Percentiles rank a stretch among this genome's conserved stretches.
phyloP scores from a whole-genome alignment of 2,329 filamentous ascomycete genomes.

The Aspergillus vadensis region DNA sequence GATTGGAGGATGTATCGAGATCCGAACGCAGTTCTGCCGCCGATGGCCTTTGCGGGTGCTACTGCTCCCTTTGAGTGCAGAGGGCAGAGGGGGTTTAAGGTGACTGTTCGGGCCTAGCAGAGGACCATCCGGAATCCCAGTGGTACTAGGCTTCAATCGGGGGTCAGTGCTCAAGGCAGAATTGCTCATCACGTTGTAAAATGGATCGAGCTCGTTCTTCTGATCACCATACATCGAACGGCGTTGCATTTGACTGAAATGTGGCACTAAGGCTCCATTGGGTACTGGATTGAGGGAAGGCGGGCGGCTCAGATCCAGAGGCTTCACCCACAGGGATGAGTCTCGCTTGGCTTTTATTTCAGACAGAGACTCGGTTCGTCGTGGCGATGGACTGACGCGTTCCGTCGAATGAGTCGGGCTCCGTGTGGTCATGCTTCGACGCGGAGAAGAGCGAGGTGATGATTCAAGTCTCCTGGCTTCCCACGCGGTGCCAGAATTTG shows the following conservation, averaged over 20 bases:
- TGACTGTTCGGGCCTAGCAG: slow-evolving; percentile 27
- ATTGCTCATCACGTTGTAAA: slow-evolving; percentile 24
- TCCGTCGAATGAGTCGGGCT: slow-evolving; percentile 30
- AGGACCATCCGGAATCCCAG: slow-evolving; percentile 23
- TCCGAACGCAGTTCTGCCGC: slow-evolving; percentile 48
- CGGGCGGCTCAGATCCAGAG: slow-evolving; percentile 19
- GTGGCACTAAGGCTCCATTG: slow-evolving; percentile 20
- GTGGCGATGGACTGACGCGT: slow-evolving; percentile 27
- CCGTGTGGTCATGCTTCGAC: slow-evolving; percentile 39
- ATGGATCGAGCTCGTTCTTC: slow-evolving; percentile 30
- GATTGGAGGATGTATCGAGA: slow-evolving; percentile 42
- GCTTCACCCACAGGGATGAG: slow-evolving; percentile 11
- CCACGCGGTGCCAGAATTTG: slow-evolving; percentile 25
- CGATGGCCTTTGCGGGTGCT: slow-evolving; percentile 43
- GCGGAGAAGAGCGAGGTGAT: slow-evolving; percentile 29
- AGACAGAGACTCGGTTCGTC: slow-evolving; percentile 36
- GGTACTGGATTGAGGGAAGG: slow-evolving; percentile 15
- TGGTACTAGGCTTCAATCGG: slow-evolving; percentile 17
- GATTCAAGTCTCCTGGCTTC: slow-evolving; percentile 26
- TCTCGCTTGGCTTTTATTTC: slow-evolving; percentile 25
- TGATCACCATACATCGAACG: slow-evolving; percentile 25
- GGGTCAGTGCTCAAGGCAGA: slow-evolving; percentile 25
- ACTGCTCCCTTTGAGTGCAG: slow-evolving; percentile 36
- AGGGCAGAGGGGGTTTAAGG: slow-evolving; percentile 28
- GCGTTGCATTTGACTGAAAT: slow-evolving; percentile 30